Conservation (phyloP, 345 rosid genomes). For the Eutrema japonicum region DNA sequence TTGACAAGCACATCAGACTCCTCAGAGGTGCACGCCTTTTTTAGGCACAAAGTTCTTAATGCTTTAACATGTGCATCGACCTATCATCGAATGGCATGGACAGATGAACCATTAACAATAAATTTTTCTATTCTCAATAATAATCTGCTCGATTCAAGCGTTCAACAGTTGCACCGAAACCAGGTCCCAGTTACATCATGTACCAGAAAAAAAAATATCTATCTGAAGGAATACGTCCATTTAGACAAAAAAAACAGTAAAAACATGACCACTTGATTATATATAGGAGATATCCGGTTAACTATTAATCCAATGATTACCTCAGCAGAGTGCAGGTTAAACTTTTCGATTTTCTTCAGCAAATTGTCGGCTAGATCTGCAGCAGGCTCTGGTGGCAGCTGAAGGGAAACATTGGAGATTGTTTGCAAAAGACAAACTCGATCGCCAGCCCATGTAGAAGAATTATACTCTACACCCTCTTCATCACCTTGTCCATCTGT, state of each 20-base stretch:
- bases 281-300: not conserved
- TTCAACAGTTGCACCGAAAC: slow-evolving; percentile 5
- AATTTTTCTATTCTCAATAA: not conserved
- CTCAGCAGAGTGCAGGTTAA: slow-evolving; percentile 87
- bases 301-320: slow-evolving; percentile 47
- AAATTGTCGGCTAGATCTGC: slow-evolving; percentile 88
- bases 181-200: slow-evolving; percentile 19
- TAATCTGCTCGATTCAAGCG: slow-evolving; percentile 14
- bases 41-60: slow-evolving; percentile 77
- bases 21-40: slow-evolving; percentile 59
- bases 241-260: slow-evolving; percentile 5
- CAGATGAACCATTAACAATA: slow-evolving; percentile 5
- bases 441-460: slow-evolving; percentile 88
- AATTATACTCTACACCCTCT: slow-evolving; percentile 48
- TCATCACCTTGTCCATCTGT: slow-evolving; percentile 48
- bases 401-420: slow-evolving; percentile 83
- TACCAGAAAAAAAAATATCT: slow-evolving; percentile 12
- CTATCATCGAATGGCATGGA: slow-evolving; percentile 52
- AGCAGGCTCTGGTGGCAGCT: slow-evolving; percentile 82
- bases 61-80: slow-evolving; percentile 95
- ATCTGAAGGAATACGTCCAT: slow-evolving; percentile 4
- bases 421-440: slow-evolving; percentile 92
- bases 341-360: slow-evolving; percentile 76
- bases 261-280: slow-evolving; percentile 14
- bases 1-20: slow-evolving; percentile 73